These are phyloP conservation scores for Rhodomyrtus psidioides DNA, from an alignment of 441 rosid genomes.

Conservation along the genomic window DNA sequence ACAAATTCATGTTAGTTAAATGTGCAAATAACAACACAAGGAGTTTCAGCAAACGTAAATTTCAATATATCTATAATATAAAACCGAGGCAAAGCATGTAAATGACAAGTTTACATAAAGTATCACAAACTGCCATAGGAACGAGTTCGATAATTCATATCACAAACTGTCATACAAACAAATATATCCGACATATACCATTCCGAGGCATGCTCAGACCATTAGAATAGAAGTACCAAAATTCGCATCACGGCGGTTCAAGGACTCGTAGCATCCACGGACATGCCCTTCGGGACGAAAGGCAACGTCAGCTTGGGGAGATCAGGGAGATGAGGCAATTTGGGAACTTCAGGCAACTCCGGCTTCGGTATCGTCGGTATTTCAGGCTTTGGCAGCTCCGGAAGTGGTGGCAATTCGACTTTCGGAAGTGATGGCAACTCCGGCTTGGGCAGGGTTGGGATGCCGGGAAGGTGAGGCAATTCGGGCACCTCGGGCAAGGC, in stretches of 20 bases:
- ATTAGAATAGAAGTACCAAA: neutral
- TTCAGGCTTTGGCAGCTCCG: neutral
- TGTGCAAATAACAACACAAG: neutral
- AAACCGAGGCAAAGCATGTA: neutral
- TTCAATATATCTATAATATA: neutral
- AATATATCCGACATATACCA: neutral
- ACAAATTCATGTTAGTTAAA: no score
- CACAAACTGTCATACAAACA: neutral
- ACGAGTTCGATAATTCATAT: neutral
- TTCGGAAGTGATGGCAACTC: neutral
- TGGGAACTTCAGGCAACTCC: neutral
- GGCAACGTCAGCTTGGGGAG: neutral
- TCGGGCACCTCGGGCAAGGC: neutral
- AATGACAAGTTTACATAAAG: neutral
- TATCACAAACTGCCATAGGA: neutral
- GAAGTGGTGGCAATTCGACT: neutral
- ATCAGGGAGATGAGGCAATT: neutral
- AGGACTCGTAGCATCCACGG: no score
- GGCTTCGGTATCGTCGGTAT: neutral
- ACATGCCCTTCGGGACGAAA: neutral
- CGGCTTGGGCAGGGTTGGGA: neutral
- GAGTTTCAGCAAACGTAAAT: neutral
- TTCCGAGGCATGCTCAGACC: neutral
- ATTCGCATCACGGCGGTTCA: neutral
- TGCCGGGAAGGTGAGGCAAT: neutral